Evolutionary conservation across 2,329 filamentous ascomycete genomes (phyloP), one percentile per base, ranked within the genome.

Genomic region (Apiospora hydei): DNA sequence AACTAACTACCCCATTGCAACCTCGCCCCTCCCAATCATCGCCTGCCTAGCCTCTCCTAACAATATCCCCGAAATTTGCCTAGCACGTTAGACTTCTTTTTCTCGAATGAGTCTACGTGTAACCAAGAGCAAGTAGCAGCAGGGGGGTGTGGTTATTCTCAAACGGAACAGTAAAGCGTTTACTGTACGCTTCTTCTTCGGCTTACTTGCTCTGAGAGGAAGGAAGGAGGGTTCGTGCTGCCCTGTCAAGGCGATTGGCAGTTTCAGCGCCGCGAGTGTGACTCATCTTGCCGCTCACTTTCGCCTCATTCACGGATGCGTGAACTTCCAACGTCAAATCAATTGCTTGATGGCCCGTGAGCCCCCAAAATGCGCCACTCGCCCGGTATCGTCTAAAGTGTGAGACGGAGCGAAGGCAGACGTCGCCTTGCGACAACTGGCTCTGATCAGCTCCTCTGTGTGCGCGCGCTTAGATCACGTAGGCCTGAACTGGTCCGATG

Each of bases 141-240:
- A 49, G 18, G 34, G 18, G 34, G 57, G 53, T 38, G 34, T 38
- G 53, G 18, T 64, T 30, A 14, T 41, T 41, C 3, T 64, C 34
- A 64, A 64, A 41, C 30, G 57, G n/a, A 41, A 64, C 34, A 64
- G 57, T 64, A 64, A 64, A 64, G 34, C 57, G 24, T 10, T 64
- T 64, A 41, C 57, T 64, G 57, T 64, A 41, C 34, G 34, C n/a
- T 13, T 64, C 30, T 61, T 61, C 16, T 3, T 30, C 34, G 26
- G 30, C 53, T 61, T 18, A 21, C 51, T 41, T 64, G n/a, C 30
- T 41, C 10, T 41, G 30, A n/a, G 57, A 41, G 57, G n/a, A 26
- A 14, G 30, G 18, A 30, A 30, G 26, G 26, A 38, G 34, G 57
- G 57, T 30, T 61, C 53, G 30, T 61, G 53, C 51, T 57, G 51